A percentile compares a stretch with the other conserved stretches of the same genome.
phyloP scores from a whole-genome alignment of 495 filamentous ascomycete species.

The Umbilicaria muhlenbergii region DNA sequence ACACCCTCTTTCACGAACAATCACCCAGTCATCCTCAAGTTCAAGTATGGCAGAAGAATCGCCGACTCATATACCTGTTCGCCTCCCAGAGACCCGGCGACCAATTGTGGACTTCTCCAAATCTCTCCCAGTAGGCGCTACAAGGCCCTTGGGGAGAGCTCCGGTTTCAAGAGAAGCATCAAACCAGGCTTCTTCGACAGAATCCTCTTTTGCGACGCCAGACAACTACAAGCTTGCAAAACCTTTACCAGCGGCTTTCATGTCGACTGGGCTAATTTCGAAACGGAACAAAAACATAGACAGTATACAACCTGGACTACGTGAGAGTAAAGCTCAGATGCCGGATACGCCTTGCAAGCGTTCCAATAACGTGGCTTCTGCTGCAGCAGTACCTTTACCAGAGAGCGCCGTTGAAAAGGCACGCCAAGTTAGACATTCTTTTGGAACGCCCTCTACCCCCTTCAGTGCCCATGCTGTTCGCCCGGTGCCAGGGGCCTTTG shows the following conservation, averaged over 20 bases:
- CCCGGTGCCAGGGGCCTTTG: constrained; percentile 41
- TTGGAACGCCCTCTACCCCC: constrained; percentile 46
- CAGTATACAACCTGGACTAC: constrained; percentile 25
- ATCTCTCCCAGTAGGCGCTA: constrained; percentile 57
- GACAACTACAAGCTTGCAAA: constrained; percentile 70
- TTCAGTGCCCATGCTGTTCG: constrained; percentile 34
- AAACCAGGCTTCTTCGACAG: constrained; percentile 29
- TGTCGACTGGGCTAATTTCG: constrained; percentile 86
- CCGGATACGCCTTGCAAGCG: constrained; percentile 96
- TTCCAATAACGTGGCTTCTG: constrained; percentile 44
- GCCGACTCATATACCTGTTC: constrained; percentile 46
- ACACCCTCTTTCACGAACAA: constrained; percentile 72
- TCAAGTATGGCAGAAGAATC: constrained; percentile 66
- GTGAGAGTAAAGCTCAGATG: constrained; percentile 39
- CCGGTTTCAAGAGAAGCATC: constrained; percentile 19
- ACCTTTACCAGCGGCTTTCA: constrained; percentile 74
- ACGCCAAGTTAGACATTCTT: constrained; percentile 43
- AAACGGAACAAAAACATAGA: constrained; percentile 57
- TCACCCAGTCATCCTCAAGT: constrained; percentile 69
- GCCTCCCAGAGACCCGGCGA: constrained; percentile 34
- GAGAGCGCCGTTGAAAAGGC: constrained; percentile 39
- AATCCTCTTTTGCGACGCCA: constrained; percentile 59
- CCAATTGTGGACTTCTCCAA: constrained; percentile 58
- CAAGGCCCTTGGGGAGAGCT: constrained; percentile 25
- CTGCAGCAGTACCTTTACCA: constrained; percentile 37